These are phyloP conservation scores for Adansonia madagascariensis DNA, from an alignment of 441 rosid genomes.

Conservation along the genomic window DNA sequence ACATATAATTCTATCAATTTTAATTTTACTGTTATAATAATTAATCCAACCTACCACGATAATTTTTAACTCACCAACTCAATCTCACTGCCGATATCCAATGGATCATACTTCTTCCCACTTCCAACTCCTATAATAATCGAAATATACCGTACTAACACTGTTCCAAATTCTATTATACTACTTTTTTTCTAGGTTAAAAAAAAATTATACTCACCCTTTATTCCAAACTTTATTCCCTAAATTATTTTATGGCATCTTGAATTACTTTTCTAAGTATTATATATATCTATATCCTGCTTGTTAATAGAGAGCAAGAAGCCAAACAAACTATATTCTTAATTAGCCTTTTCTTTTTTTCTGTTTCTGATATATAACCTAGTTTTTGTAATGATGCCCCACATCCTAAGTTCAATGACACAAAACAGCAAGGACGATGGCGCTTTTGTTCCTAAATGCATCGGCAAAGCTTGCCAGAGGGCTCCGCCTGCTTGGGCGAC, in stretches of 20 bases:
- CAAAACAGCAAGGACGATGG: background rate
- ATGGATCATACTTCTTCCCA: no score
- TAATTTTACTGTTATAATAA: no score
- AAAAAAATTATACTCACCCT: background rate
- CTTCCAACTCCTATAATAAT: no score
- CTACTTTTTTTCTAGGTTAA: background rate
- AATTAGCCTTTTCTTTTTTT: background rate
- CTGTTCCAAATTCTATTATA: no score
- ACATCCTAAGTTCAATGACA: background rate
- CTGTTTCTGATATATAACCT: background rate
- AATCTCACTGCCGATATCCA: no score
- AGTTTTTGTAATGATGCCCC: background rate
- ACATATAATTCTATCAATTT: no score
- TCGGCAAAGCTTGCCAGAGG: slow-evolving; percentile 12
- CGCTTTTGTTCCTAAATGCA: background rate
- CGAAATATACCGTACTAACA: no score
- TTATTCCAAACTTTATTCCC: slow-evolving; percentile 6
- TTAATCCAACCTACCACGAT: no score
- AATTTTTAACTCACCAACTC: no score
- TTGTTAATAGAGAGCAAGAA: slow-evolving; percentile 7
- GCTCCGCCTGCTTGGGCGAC: no score
- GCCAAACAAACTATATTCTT: background rate
- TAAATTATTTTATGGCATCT: slow-evolving; percentile 18
- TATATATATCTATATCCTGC: slow-evolving; percentile 15
- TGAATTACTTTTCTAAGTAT: background rate